Base-by-base conservation (phyloP, 1,284 basidiomycete species). In the Puccinia horiana region DNA sequence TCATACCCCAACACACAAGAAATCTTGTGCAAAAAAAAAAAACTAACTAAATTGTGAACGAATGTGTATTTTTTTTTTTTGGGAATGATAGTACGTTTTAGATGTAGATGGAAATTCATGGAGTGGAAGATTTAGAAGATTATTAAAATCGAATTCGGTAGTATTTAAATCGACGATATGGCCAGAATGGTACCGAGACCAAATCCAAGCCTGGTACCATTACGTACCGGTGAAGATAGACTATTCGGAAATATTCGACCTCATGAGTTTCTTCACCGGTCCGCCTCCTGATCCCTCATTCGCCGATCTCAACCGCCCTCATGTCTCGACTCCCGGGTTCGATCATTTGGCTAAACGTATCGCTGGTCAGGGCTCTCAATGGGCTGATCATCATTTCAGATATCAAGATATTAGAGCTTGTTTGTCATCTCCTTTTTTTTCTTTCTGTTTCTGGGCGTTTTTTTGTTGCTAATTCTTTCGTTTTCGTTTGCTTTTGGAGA, bases 161-260 rank as follows among this genome's bases (percentile, higher is more conserved):
- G 87, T 88, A 0, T 83, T 89, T 83, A 89, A 89, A 85, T 84
- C 85, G 32, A 88, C 88, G 1, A 86, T 88, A 37, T 88, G 87
- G 84, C 87, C 87, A 12, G 88, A 89, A 84, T 89, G 88, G 78
- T 85, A 87, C 80, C 84, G 85, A 37, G 89, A 90, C 69, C 88
- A 89, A n/a, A 85, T 90, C 5, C 87, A 87, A 76, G 88, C 88
- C 0, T 91, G 91, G 90, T 88, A 91, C 1, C 91, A 91, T 85
- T 92, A 91, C 83, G 87, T 91, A 0, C 91, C 91, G 0, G 86
- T 91, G 49, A 89, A 91, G 84, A 84, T 89, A 11, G 90, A 90
- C 83, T 88, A 89, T 76, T 87, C 88, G 16, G 89, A 89, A 83
- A 84, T 90, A 5, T 89, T 88, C 86, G 86, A 88, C 82, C 86